These are phyloP conservation scores for Onygenales sp. DNA, from an alignment of 2,329 filamentous ascomycete genomes.

Conservation along the genomic window DNA sequence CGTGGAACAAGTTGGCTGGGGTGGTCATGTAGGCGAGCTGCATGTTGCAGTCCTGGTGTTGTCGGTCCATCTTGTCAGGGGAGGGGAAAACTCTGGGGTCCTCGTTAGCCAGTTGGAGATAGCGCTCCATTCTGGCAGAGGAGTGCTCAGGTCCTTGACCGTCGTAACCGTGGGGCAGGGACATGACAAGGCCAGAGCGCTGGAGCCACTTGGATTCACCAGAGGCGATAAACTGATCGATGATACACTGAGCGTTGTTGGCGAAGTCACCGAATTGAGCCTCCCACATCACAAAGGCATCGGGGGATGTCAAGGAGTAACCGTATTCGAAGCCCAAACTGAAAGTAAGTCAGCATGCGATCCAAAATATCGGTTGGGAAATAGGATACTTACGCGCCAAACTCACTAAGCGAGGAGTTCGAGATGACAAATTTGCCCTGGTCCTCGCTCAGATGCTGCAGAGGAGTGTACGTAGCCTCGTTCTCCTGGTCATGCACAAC, in stretches of 20 bases:
- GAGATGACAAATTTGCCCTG: conserved; percentile 95
- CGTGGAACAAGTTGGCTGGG: conserved; percentile 92
- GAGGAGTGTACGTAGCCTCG: conserved; percentile 83
- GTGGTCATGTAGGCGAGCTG: conserved; percentile 97
- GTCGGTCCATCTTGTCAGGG: conserved; percentile 80
- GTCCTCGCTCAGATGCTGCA: conserved; percentile 80
- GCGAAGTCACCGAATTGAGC: conserved; percentile 99
- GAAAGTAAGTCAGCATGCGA: conserved; percentile 42
- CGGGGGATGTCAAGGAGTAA: conserved; percentile 93
- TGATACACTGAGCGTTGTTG: conserved; percentile 98
- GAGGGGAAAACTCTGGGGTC: conserved; percentile 88
- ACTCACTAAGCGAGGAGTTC: conserved; percentile 80
- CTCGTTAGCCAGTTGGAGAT: conserved; percentile 94
- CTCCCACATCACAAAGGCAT: conserved; percentile 98
- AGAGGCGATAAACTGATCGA: conserved; percentile 97
- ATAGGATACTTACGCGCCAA: conserved; percentile 45
- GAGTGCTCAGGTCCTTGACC: conserved; percentile 98
- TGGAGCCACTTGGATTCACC: conserved; percentile 99
- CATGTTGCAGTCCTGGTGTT: conserved; percentile 99
- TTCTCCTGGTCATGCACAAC: conserved; percentile 97
- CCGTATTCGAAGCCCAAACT: conserved; percentile 96
- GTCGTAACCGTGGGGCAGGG: conserved; percentile 93
- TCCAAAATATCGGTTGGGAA: background rate
- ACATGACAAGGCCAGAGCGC: conserved; percentile 91
- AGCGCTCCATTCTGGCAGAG: conserved; percentile 92